phyloP scores from a whole-genome alignment of 2,329 filamentous ascomycete genomes.

The Alternaria rosae region DNA sequence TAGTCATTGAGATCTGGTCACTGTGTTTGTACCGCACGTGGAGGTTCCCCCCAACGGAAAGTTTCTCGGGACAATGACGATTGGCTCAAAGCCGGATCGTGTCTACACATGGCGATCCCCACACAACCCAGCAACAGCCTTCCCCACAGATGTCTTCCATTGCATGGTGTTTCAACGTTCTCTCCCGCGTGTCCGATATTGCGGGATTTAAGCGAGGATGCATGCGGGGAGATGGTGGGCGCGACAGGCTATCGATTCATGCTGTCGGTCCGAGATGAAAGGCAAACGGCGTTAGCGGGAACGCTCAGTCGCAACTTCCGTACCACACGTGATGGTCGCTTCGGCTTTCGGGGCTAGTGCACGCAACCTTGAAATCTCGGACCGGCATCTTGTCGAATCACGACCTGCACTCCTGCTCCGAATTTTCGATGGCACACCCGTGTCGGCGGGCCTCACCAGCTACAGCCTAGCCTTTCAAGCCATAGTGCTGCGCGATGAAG shows the following conservation, averaged over 20 bases:
- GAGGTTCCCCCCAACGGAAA: not conserved
- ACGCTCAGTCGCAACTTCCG: not conserved
- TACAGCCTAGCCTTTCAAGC: constrained; percentile 16
- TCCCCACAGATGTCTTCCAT: constrained; percentile 5
- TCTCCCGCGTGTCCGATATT: constrained; percentile 2
- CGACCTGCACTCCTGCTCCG: not conserved
- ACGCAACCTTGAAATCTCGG: constrained; percentile 11
- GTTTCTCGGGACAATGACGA: constrained; percentile 11
- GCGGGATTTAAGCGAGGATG: constrained; percentile 17
- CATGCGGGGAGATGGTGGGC: constrained; percentile 15
- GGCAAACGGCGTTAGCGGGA: not conserved
- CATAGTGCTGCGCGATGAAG: constrained; percentile 9
- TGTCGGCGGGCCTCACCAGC: constrained; percentile 30
- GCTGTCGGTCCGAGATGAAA: not conserved
- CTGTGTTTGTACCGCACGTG: not conserved
- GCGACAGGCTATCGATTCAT: constrained; percentile 15
- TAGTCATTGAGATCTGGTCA: not conserved
- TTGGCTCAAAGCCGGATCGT: constrained; percentile 26
- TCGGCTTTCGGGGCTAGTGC: not conserved
- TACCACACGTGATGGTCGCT: constrained; percentile 6
- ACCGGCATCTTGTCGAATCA: constrained; percentile 24
- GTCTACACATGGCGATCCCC: not conserved
- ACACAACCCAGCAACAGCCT: not conserved
- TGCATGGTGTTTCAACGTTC: not conserved
- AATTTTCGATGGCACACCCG: constrained; percentile 6